A percentile compares a stretch with the other conserved stretches of the same genome.
Conservation (phyloP, 108 stramenopile genomes). For the Conticribra weissflogii region DNA sequence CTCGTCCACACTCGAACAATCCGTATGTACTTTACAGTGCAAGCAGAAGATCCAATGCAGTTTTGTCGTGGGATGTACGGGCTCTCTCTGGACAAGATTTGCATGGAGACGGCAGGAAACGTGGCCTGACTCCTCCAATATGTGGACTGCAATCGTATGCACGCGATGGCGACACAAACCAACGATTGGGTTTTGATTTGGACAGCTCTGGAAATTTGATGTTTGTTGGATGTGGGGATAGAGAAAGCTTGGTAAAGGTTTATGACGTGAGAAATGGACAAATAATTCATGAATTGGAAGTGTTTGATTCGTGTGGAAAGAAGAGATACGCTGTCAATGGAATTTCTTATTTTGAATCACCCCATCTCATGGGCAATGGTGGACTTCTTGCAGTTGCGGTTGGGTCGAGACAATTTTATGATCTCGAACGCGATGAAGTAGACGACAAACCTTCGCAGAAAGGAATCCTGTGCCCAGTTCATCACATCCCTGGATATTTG, state of each 20-base stretch:
- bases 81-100: constrained; percentile 53
- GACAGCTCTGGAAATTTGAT: constrained; percentile 45
- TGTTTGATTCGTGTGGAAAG: constrained; percentile 12
- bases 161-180: constrained; percentile 77
- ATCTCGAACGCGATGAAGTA: not conserved
- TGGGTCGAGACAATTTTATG: constrained; percentile 60
- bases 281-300: constrained; percentile 34
- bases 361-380: constrained; percentile 6
- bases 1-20: constrained; percentile 31
- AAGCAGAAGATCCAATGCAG: constrained; percentile 72
- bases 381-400: constrained; percentile 63
- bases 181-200: constrained; percentile 73
- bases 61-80: constrained; percentile 83
- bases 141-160: constrained; percentile 68
- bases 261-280: constrained; percentile 43
- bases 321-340: constrained; percentile 70
- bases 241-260: constrained; percentile 51
- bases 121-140: constrained; percentile 31
- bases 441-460: not conserved
- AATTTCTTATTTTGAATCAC: constrained; percentile 46
- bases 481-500: not conserved
- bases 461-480: not conserved
- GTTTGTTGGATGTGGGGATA: constrained; percentile 61
- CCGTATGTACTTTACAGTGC: constrained; percentile 62
- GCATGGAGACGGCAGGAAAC: constrained; percentile 4